phyloP scores from a whole-genome alignment of 2,329 filamentous ascomycete genomes.

The Pleurostoma richardsiae region DNA sequence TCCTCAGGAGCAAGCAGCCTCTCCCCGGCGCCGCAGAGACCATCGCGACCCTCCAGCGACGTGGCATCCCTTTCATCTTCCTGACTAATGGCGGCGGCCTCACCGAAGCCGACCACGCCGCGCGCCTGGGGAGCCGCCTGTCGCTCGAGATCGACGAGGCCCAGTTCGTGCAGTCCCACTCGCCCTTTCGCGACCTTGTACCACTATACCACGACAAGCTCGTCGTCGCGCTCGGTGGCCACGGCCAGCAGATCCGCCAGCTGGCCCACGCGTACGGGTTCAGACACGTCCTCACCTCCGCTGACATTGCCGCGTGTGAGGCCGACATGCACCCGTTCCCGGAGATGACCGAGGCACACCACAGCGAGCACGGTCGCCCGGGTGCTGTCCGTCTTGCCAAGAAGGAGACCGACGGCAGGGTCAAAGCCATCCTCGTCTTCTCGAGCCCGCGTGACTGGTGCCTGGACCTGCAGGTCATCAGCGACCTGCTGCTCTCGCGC shows the following conservation, averaged over 20 bases:
- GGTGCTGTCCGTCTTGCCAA: no score
- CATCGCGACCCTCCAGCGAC: constrained; percentile 52
- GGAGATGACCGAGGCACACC: constrained; percentile 26
- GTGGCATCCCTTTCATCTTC: constrained; percentile 65
- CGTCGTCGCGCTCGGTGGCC: constrained; percentile 49
- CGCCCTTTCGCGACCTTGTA: constrained; percentile 60
- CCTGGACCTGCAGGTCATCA: constrained; percentile 24
- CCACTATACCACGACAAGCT: constrained; percentile 40
- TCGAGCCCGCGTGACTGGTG: constrained; percentile 27
- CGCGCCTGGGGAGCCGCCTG: constrained; percentile 49
- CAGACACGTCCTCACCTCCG: constrained; percentile 27
- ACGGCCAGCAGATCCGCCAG: constrained; percentile 22
- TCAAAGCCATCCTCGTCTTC: constrained; percentile 26
- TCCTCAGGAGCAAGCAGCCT: constrained; percentile 58
- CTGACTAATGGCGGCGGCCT: constrained; percentile 71
- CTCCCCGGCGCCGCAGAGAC: constrained; percentile 57
- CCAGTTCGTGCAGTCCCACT: constrained; percentile 69
- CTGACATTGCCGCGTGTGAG: constrained; percentile 20
- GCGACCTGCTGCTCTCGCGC: constrained; percentile 25
- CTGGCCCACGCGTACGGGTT: constrained; percentile 26
- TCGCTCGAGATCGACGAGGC: constrained; percentile 37
- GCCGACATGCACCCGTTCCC: constrained; percentile 23
- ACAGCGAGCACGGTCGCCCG: constrained; percentile 28
- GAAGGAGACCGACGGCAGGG: constrained; percentile 23
- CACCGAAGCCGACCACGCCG: constrained; percentile 57